A percentile compares a stretch with the other conserved stretches of the same genome.
Conservation (phyloP, 805 yeast genomes). For the Metschnikowia sp. region DNA sequence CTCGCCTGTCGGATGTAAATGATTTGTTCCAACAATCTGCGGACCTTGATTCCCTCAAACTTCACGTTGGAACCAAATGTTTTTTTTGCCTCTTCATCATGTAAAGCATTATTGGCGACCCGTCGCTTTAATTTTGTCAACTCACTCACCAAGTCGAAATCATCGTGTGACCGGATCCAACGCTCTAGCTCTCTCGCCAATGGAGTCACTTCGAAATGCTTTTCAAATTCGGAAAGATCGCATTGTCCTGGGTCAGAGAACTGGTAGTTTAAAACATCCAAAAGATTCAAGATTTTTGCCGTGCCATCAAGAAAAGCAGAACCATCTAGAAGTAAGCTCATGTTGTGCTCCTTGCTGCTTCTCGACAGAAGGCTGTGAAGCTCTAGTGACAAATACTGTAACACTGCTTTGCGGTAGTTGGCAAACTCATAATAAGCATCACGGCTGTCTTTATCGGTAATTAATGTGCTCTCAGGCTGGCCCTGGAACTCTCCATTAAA, state of each 20-base stretch:
- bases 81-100: conserved; percentile 19
- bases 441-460: conserved; percentile 32
- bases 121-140: conserved; percentile 22
- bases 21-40: conserved; percentile 42
- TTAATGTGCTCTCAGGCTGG: conserved; percentile 27
- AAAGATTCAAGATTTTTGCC: conserved; percentile 62
- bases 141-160: conserved; percentile 20
- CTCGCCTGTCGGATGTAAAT: conserved; percentile 47
- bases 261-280: conserved; percentile 63
- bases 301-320: conserved; percentile 53
- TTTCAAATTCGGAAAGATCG: conserved; percentile 27
- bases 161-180: neutral
- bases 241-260: conserved; percentile 43
- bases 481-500: conserved; percentile 43
- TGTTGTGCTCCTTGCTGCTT: conserved; percentile 50
- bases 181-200: conserved; percentile 38
- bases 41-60: conserved; percentile 25
- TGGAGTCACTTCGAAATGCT: conserved; percentile 25
- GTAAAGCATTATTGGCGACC: conserved; percentile 14
- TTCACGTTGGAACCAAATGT: conserved; percentile 26
- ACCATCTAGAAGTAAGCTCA: conserved; percentile 50
- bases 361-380: conserved; percentile 56
- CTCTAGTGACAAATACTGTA: conserved; percentile 69
- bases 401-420: conserved; percentile 53
- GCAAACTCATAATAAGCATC: conserved; percentile 61